Percentiles rank a stretch among this genome's conserved stretches.
These are phyloP conservation scores for Geotrichum siamense DNA, from an alignment of 1,139 yeast species.

Conservation along the genomic window DNA sequence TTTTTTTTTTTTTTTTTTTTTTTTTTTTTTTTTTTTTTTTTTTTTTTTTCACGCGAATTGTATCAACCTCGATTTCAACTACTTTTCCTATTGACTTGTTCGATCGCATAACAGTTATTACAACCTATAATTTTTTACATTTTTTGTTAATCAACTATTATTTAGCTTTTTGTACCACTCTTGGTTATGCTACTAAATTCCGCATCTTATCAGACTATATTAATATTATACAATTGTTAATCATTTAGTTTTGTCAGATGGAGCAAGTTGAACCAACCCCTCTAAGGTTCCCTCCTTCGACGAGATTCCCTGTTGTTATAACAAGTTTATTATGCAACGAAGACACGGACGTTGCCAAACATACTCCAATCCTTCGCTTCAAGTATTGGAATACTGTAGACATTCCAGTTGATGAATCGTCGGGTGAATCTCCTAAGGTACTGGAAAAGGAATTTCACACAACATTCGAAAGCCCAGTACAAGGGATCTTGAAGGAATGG, in stretches of 20 bases:
- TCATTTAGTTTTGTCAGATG: slow-evolving; percentile 6
- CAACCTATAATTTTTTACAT: not conserved
- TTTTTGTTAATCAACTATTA: no score
- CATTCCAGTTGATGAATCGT: slow-evolving; percentile 36
- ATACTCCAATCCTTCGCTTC: slow-evolving; percentile 52
- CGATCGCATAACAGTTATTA: not conserved
- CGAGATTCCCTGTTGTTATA: slow-evolving; percentile 64
- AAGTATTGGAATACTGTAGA: slow-evolving; percentile 52
- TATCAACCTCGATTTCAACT: no score
- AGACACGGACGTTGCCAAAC: slow-evolving; percentile 47
- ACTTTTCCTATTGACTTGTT: no score
- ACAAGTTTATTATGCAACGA: slow-evolving; percentile 42
- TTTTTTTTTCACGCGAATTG: no score
- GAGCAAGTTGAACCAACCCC: slow-evolving; percentile 13
- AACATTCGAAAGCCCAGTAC: slow-evolving; percentile 75
- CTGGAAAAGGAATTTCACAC: slow-evolving; percentile 36
- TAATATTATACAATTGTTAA: not conserved
- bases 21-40: no score
- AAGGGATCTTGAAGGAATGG: slow-evolving; percentile 55
- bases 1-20: no score
- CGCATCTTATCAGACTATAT: not conserved
- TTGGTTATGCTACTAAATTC: slow-evolving; percentile 1
- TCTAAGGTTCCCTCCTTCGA: slow-evolving; percentile 44
- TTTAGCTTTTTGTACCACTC: not conserved
- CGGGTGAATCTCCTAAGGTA: slow-evolving; percentile 26